Evolutionary conservation across 192 early-diverging fungal species (phyloP).

Genomic region (Rhizophlyctis rosea): DNA sequence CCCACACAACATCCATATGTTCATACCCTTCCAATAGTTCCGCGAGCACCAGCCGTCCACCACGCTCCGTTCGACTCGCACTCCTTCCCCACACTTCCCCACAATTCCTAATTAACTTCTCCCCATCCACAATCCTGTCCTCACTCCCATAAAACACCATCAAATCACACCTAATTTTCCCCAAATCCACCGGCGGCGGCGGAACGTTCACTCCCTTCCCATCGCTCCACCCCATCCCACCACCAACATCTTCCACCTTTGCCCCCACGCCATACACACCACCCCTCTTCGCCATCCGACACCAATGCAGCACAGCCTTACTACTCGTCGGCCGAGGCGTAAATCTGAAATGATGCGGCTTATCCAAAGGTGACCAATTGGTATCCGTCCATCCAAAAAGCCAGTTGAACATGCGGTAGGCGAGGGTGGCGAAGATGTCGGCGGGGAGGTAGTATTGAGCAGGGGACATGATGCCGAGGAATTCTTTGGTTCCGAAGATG

Average conservation of each 20-base stretch:
- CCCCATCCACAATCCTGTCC: slow-evolving; percentile 48
- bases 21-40: slow-evolving; percentile 35
- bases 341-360: slow-evolving; percentile 23
- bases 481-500: slow-evolving; percentile 34
- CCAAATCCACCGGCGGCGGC: slow-evolving; percentile 6
- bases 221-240: slow-evolving; percentile 22
- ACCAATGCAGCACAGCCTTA: slow-evolving; percentile 35
- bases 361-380: neutral
- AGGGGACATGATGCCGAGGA: slow-evolving; percentile 43
- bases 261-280: neutral
- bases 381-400: slow-evolving; percentile 44
- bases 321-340: slow-evolving; percentile 42
- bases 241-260: slow-evolving; percentile 23
- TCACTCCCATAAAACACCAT: slow-evolving; percentile 44
- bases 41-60: slow-evolving; percentile 27
- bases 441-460: slow-evolving; percentile 30
- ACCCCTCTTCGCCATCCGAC: slow-evolving; percentile 19
- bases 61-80: too few relatives aligned
- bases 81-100: slow-evolving; percentile 20
- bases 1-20: slow-evolving; percentile 45
- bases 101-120: slow-evolving; percentile 13
- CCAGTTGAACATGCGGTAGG: slow-evolving; percentile 51
- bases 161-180: slow-evolving; percentile 32
- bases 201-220: neutral
- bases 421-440: slow-evolving; percentile 28